Conservation (phyloP, 2,329 filamentous ascomycete species). For the Apiospora pterosperma region DNA sequence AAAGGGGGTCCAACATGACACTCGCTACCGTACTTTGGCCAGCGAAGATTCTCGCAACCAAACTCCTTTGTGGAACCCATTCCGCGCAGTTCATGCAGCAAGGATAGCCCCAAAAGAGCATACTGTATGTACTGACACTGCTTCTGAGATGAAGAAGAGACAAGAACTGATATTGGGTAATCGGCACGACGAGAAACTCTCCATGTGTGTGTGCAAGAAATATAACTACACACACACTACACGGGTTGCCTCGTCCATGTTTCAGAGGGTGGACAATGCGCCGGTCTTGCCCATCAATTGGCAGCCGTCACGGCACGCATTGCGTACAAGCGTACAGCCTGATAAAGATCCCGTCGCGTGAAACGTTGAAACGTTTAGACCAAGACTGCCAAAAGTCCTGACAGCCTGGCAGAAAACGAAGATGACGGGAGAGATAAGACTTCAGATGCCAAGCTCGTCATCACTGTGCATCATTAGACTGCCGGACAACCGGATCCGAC, state of each 20-base stretch:
- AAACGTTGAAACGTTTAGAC: background rate
- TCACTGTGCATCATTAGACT: conserved; percentile 15
- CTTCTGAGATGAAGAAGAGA: background rate
- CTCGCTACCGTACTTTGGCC: too few relatives aligned
- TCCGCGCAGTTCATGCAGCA: too few relatives aligned
- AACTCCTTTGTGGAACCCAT: too few relatives aligned
- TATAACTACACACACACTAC: background rate
- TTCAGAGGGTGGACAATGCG: background rate
- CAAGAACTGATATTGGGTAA: too few relatives aligned
- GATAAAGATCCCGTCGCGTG: background rate
- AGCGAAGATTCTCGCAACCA: too few relatives aligned
- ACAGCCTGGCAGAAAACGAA: background rate
- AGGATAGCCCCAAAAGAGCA: too few relatives aligned
- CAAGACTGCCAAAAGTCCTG: background rate
- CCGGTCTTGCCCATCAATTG: background rate
- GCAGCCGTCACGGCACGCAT: background rate
- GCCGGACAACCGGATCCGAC: conserved; percentile 10
- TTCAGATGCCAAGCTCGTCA: conserved; percentile 21
- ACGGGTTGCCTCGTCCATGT: background rate
- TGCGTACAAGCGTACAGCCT: background rate
- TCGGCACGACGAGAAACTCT: too few relatives aligned
- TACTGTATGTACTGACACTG: too few relatives aligned
- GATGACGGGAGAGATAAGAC: background rate
- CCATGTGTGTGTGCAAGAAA: background rate
- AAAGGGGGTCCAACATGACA: too few relatives aligned